Evolutionary conservation across 2,329 filamentous ascomycete species (phyloP), one percentile per base, ranked within the genome.

Genomic region (Herpotrichia juniperi): DNA sequence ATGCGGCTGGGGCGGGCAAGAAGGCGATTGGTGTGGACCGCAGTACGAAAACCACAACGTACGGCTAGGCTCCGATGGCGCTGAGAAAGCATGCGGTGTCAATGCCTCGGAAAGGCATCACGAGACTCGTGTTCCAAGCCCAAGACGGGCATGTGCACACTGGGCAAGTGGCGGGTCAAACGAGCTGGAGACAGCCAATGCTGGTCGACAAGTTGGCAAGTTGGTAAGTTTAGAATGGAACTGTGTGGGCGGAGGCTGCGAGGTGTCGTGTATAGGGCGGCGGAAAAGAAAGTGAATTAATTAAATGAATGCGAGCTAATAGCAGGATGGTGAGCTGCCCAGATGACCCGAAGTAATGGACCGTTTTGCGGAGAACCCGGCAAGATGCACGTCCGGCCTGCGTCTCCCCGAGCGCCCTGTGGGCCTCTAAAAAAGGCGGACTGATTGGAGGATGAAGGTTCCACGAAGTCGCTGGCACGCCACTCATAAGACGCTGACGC

Each of bases 311-410:
- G 59, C 54, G 55, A 32, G 53, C 52, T 64, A 61, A 66, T 63
- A 63, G 62, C 63, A 62, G 59, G 48, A 54, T 51, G 40, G 11
- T 25, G 35, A 12, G 42, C 21, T 25, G 24, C n/a, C 58, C 64
- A 56, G 59, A 62, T 67, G 67, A 68, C 65, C 66, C 67, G 61
- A 54, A 54, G 59, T 58, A 56, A 53, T 61, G 66, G 66, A 56
- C 63, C 61, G 61, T 64, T 63, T 63, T 66, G 67, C 67, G 67
- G 67, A 69, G 63, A 58, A 63, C 56, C 63, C 55, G 50, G 52
- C 39, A 43, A 59, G 62, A 59, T 40, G 56, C 57, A 59, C 51
- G 55, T 49, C 39, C 52, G 56, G n/a, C 37, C 30, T 31, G 32
- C 16, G 24, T 46, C 31, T 51, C 54, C 61, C 34, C 12, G 34